Evolutionary conservation across 805 yeast species (phyloP).

Genomic region (Vanderwaltozyma verrucispora): DNA sequence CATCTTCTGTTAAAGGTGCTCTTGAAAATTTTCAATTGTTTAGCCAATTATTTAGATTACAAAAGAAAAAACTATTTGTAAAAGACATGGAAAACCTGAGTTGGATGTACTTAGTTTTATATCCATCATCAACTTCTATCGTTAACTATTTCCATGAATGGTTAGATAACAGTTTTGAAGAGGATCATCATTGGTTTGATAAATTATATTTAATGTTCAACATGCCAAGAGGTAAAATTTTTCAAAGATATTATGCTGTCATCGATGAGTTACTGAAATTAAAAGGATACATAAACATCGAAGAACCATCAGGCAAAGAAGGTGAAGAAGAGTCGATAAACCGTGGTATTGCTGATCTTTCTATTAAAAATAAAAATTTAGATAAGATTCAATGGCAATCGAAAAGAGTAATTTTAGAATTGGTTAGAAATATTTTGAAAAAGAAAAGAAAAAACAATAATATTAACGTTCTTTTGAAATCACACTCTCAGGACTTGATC

Average conservation of each 20-base stretch:
- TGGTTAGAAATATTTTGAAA: constrained; percentile 20
- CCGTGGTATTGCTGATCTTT: constrained; percentile 5
- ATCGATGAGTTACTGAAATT: constrained; percentile 34
- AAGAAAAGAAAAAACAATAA: constrained; percentile 4
- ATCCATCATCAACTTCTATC: constrained; percentile 36
- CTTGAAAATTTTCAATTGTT: constrained; percentile 45
- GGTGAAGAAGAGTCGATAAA: constrained; percentile 41
- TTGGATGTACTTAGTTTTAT: constrained; percentile 48
- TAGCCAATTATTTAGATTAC: constrained; percentile 46
- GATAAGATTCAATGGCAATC: constrained; percentile 35
- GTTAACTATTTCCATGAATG: constrained; percentile 43
- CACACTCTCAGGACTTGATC: constrained; percentile 55
- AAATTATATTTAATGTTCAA: constrained; percentile 42
- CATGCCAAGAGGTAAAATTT: constrained; percentile 34
- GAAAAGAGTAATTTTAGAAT: constrained; percentile 29
- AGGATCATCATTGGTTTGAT: constrained; percentile 43
- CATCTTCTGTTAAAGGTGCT: constrained; percentile 33
- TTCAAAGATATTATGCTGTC: constrained; percentile 32
- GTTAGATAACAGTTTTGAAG: constrained; percentile 42
- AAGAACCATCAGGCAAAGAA: constrained; percentile 31
- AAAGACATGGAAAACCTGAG: constrained; percentile 40
- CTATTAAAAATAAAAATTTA: constrained; percentile 1
- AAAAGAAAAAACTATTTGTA: constrained; percentile 36
- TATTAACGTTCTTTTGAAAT: neutral
- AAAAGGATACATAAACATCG: constrained; percentile 24